phyloP scores from a whole-genome alignment of 768 basidiomycete species.

The Tulasnella sp. region DNA sequence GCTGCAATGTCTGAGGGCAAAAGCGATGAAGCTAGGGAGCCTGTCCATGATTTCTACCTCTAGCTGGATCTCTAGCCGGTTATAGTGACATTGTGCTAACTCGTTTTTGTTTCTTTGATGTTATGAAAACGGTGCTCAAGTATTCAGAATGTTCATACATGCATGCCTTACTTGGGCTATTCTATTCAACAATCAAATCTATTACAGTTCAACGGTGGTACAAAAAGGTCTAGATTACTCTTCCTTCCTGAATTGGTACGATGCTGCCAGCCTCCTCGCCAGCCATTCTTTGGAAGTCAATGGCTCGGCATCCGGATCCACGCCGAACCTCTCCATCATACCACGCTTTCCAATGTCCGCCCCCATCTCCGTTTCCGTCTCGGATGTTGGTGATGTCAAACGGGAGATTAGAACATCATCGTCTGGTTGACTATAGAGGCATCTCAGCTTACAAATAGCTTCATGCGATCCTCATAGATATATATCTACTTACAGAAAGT shows the following conservation, averaged over 20 bases:
- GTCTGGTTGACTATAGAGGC: slow-evolving; percentile 19
- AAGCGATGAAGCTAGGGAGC: too few relatives aligned
- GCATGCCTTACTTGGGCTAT: too few relatives aligned
- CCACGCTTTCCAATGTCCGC: slow-evolving; percentile 3
- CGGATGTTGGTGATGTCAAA: background rate
- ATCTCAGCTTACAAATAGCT: too few relatives aligned
- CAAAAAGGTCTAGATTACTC: background rate
- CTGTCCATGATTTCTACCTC: too few relatives aligned
- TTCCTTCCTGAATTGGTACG: slow-evolving; percentile 12
- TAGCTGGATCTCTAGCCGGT: too few relatives aligned
- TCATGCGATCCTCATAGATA: background rate
- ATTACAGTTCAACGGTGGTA: too few relatives aligned
- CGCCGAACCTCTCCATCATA: slow-evolving; percentile 8
- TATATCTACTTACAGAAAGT: slow-evolving; percentile 18
- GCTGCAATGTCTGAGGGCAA: too few relatives aligned
- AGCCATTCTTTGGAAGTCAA: slow-evolving; percentile 18
- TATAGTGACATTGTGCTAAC: too few relatives aligned
- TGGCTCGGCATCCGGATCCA: slow-evolving; percentile 9
- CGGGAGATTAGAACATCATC: slow-evolving; percentile 15
- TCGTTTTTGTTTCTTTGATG: too few relatives aligned
- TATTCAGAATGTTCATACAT: too few relatives aligned
- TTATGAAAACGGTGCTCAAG: too few relatives aligned
- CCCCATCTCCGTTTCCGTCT: background rate
- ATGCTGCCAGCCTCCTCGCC: slow-evolving; percentile 2
- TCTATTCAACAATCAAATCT: too few relatives aligned